Evolutionary conservation across 1,284 basidiomycete species (phyloP), one percentile per base, ranked within the genome.

Genomic region (Kwoniella shivajii): DNA sequence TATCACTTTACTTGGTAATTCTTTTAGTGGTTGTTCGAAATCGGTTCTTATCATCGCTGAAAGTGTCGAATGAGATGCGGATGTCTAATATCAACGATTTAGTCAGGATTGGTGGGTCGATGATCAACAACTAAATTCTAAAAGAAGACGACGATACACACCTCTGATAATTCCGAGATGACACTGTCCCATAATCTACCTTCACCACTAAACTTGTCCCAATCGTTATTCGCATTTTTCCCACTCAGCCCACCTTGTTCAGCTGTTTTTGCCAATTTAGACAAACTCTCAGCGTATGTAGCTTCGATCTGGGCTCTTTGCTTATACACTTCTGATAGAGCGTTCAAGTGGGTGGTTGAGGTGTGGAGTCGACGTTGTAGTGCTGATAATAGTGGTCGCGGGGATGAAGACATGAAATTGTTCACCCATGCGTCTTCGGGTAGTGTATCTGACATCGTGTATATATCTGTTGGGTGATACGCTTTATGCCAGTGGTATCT

Each of bases 241-340:
- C 67, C 66, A 18, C 61, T 60, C 34, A 76, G 57, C 14, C 59
- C 59, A 14, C 66, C 66, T 5, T 59, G 59, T 67, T 78, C 73
- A 46, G 79, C 71, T 18, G 76, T 68, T 52, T 73, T 67, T 1
- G 74, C 65, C 30, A 83, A 67, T 67, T 82, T 82, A n/a, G 75
- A 64, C 20, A 84, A 74, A 22, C 75, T 68, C 29, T 79, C 76
- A n/a, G 80, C 75, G 61, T 83, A 83, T 30, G 71, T 63, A 16
- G 77, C 71, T 56, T 84, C 82, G 39, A 81, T 76, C 3, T 67
- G 67, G 0, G 78, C 72, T 22, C 82, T 74, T 41, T 82, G 82
- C 34, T 77, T 77, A 70, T 79, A 80, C 56, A 82, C 76, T 50
- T 81, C 78, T 26, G 80, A 78, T 18, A 81, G 66, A 0, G 71